Evolutionary conservation across 257 asterid genomes (phyloP).

Genomic region (Nyctanthes arbortristis): DNA sequence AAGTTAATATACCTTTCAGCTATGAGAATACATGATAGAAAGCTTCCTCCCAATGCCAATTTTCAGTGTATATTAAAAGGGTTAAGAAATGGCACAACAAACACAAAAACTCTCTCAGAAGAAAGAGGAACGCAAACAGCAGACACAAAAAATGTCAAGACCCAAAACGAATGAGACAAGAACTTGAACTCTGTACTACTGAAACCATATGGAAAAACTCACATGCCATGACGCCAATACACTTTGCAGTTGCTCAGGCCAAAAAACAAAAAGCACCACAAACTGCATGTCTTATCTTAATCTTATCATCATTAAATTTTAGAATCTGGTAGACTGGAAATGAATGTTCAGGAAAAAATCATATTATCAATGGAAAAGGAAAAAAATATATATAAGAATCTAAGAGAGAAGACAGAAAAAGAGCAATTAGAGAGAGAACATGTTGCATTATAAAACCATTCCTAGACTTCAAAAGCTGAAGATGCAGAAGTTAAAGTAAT

Average conservation of each 20-base stretch:
- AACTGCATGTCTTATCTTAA: slow-evolving; percentile 11
- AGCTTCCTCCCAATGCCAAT: slow-evolving; percentile 12
- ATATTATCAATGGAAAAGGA: too few species aligned
- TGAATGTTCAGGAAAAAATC: too few species aligned
- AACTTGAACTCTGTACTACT: neutral
- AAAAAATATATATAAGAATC: too few species aligned
- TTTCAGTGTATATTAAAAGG: neutral
- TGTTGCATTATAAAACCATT: slow-evolving; percentile 5
- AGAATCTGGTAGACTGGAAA: too few species aligned
- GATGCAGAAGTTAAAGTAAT: slow-evolving; percentile 1
- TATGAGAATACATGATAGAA: slow-evolving; percentile 15
- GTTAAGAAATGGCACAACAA: neutral
- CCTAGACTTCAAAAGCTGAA: slow-evolving; percentile 5
- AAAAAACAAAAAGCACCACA: neutral
- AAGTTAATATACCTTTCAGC: slow-evolving; percentile 17
- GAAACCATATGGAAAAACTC: neutral
- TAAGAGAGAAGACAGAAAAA: too few species aligned
- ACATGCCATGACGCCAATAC: slow-evolving; percentile 6
- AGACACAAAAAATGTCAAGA: neutral
- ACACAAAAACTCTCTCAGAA: neutral
- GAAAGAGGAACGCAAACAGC: neutral
- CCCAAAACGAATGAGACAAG: neutral
- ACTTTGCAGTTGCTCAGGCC: neutral
- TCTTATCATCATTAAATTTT: too few species aligned
- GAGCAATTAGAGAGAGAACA: too few species aligned